Percentiles rank a stretch among this genome's conserved stretches.
Conservation (phyloP, 257 asterid genomes). For the Ballota nigra region DNA sequence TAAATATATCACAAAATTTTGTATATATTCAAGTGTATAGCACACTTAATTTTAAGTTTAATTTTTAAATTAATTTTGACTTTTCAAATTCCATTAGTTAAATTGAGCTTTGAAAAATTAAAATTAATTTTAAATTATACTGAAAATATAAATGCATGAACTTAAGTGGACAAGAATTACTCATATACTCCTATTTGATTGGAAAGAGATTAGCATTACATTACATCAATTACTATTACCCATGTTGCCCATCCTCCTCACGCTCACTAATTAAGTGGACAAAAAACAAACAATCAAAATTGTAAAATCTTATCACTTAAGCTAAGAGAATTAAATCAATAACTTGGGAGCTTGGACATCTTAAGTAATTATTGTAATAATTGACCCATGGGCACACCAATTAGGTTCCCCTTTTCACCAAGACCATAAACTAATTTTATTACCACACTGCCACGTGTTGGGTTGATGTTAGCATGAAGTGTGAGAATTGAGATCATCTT, state of each 20-base stretch:
- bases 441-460: conserved; percentile 28
- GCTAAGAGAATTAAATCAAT: conserved; percentile 11
- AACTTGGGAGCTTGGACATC: conserved; percentile 4
- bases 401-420: conserved; percentile 21
- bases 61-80: background rate
- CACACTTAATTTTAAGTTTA: no score
- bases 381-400: conserved; percentile 19
- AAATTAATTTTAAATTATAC: no score
- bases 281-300: background rate
- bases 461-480: conserved; percentile 47
- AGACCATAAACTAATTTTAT: conserved; percentile 13
- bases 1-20: no score
- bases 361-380: conserved; percentile 24
- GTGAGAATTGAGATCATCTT: conserved; percentile 20
- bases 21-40: no score
- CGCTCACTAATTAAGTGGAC: conserved; percentile 1
- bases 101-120: no score
- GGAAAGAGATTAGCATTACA: conserved; percentile 14
- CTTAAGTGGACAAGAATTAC: no score
- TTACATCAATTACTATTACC: conserved; percentile 8
- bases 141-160: no score
- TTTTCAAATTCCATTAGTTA: no score
- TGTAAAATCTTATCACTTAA: background rate
- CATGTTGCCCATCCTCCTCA: background rate
- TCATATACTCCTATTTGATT: background rate